phyloP scores from a whole-genome alignment of 768 basidiomycete species.

The Mycena galopus region DNA sequence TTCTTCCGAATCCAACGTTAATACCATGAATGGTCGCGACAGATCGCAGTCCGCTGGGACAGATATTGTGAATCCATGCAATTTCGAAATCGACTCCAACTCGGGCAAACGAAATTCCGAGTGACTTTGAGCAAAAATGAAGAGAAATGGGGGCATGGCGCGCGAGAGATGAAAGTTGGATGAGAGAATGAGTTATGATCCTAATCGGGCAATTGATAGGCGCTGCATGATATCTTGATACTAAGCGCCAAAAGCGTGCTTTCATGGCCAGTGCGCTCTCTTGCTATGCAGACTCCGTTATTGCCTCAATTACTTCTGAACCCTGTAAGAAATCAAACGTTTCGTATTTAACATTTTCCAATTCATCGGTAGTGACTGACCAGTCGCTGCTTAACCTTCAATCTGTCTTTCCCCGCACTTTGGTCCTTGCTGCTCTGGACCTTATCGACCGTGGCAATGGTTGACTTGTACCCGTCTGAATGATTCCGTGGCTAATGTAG shows the following conservation, averaged over 20 bases:
- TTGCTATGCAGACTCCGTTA: constrained; percentile 23
- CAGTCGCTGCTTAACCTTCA: constrained; percentile 69
- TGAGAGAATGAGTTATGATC: not conserved
- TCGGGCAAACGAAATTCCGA: constrained; percentile 89
- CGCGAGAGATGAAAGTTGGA: too few relatives aligned
- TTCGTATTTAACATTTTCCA: not conserved
- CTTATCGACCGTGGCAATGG: constrained; percentile 81
- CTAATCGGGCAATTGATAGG: not conserved
- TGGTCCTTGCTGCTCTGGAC: constrained; percentile 80
- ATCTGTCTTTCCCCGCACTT: constrained; percentile 70
- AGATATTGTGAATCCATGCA: constrained; percentile 73
- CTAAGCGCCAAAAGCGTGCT: not conserved
- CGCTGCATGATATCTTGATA: not conserved
- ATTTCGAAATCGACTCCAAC: constrained; percentile 80
- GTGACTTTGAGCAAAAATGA: constrained; percentile 87
- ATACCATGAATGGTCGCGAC: constrained; percentile 79
- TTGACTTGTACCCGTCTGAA: constrained; percentile 43
- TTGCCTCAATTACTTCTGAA: constrained; percentile 14
- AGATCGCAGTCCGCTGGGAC: constrained; percentile 66
- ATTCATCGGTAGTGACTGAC: constrained; percentile 55
- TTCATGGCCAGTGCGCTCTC: constrained; percentile 26
- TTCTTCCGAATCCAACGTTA: constrained; percentile 76
- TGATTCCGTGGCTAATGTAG: not conserved
- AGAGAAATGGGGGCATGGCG: constrained; percentile 58
- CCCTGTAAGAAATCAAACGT: constrained; percentile 15